Conservation (phyloP, 495 filamentous ascomycete genomes). For the Penicillium herquei region DNA sequence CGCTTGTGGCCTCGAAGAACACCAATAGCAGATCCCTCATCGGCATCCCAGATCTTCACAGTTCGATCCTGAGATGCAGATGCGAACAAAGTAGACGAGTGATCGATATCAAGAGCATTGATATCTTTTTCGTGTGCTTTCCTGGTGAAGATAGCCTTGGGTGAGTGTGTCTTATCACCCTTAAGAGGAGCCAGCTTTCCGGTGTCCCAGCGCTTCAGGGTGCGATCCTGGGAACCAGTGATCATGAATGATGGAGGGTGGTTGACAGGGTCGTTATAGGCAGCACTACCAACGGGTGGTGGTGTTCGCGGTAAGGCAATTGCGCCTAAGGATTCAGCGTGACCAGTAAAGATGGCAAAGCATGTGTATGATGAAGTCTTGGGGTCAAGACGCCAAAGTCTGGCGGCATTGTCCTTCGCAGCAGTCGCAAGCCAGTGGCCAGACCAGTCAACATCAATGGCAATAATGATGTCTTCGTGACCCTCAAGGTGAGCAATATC, state of each 20-base stretch:
- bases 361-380: conserved; percentile 70
- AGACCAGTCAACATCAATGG: conserved; percentile 91
- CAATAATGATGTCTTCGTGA: conserved; percentile 94
- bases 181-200: conserved; percentile 43
- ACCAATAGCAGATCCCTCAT: conserved; percentile 84
- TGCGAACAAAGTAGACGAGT: conserved; percentile 71
- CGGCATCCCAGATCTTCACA: conserved; percentile 91
- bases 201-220: conserved; percentile 87
- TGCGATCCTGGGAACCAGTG: conserved; percentile 91
- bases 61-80: conserved; percentile 95
- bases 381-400: conserved; percentile 86
- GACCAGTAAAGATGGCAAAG: conserved; percentile 79
- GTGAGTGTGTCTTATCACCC: conserved; percentile 36
- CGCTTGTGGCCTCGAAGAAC: conserved; percentile 88
- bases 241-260: conserved; percentile 81
- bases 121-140: conserved; percentile 99
- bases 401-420: conserved; percentile 92
- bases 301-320: conserved; percentile 71
- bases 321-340: conserved; percentile 93
- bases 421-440: conserved; percentile 95
- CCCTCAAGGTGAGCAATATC: conserved; percentile 83
- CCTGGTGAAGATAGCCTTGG: conserved; percentile 71
- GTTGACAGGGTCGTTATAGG: conserved; percentile 63
- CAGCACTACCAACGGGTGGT: conserved; percentile 63
- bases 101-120: conserved; percentile 83